Evolutionary conservation across 164 flowering plant species (phyloP).

Genomic region (Pachysandra terminalis): DNA sequence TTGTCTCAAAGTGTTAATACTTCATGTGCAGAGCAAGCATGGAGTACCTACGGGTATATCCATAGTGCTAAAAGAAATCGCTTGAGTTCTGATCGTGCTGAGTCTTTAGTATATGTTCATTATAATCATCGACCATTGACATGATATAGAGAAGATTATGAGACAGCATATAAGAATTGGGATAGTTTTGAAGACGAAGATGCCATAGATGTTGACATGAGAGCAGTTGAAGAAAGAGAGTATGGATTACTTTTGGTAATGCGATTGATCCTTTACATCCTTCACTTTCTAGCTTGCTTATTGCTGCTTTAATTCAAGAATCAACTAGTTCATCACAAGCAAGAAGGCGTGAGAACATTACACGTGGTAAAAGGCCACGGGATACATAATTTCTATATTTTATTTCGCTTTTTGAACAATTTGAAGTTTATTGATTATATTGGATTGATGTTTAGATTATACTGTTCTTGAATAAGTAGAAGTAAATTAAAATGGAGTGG

Average conservation of each 20-base stretch:
- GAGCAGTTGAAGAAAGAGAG: slow-evolving; percentile 9
- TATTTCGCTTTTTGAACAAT: background rate
- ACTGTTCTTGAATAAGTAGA: too few relatives aligned
- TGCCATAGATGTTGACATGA: slow-evolving; percentile 1
- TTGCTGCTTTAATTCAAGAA: too few relatives aligned
- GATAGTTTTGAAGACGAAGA: slow-evolving; percentile 6
- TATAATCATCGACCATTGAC: slow-evolving; percentile 6
- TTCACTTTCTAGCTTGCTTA: background rate
- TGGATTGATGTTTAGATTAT: too few relatives aligned
- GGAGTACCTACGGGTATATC: slow-evolving; percentile 10
- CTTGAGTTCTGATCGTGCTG: background rate
- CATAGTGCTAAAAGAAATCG: slow-evolving; percentile 6
- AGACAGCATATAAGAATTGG: slow-evolving; percentile 9
- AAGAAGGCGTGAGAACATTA: background rate
- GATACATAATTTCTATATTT: background rate
- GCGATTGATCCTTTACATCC: background rate
- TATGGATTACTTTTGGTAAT: slow-evolving; percentile 1
- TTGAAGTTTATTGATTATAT: too few relatives aligned
- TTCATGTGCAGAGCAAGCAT: slow-evolving; percentile 12
- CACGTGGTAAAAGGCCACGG: background rate
- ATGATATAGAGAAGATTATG: slow-evolving; percentile 7
- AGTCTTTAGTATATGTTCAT: slow-evolving; percentile 9
- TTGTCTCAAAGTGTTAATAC: slow-evolving; percentile 12
- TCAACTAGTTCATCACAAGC: background rate
- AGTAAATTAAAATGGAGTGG: too few relatives aligned